Base-by-base conservation (phyloP, 352 stramenopile genomes). In the Aphanomyces stellatus region DNA sequence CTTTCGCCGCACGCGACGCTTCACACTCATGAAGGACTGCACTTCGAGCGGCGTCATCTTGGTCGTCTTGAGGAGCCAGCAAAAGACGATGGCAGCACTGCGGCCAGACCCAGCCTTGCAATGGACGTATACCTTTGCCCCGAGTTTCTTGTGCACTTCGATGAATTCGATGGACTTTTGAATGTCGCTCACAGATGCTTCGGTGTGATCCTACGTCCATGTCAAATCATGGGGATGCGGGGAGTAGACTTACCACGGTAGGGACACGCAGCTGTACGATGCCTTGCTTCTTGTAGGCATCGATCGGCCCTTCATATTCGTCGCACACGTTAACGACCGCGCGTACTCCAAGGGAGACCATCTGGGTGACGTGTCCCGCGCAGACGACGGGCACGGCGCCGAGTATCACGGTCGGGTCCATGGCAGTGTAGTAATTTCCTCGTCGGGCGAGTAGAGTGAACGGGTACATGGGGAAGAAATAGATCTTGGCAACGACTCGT, bases 271-370 rank as follows among this genome's bases (percentile, higher is more conserved):
- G 77, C 53, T 98, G 83, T 40, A 85, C 71, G 19, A 98, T 96
- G 51, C 91, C 83, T 10, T 91, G 71, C 62, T 87, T 79, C 59
- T 81, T 74, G 77, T 99, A 99, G 55, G 93, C 79, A 25, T 72
- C 69, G 24, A 88, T 59, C 3, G 95, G 95, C 0, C 95, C 95
- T 3, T 61, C 42, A 71, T 98, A 99, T 75, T 99, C 95, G 69
- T 98, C 93, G 71, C 94, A 99, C 64, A 99, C 79, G 64, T 99
- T 99, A 35, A 98, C 79, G 13, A 98, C 91, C 22, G 88, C 93
- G 22, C 88, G 82, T 13, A 98, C 82, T 15, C 89, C 76, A 61
- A 81, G 76, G 35, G 88, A 77, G 51, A 90, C 70, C 4, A 98
- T 74, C 55, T 73, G 76, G 35, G 96, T 70, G 28, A 95, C 86